Base-by-base conservation (phyloP, 1,139 yeast species). In the Geotrichum reessii region DNA sequence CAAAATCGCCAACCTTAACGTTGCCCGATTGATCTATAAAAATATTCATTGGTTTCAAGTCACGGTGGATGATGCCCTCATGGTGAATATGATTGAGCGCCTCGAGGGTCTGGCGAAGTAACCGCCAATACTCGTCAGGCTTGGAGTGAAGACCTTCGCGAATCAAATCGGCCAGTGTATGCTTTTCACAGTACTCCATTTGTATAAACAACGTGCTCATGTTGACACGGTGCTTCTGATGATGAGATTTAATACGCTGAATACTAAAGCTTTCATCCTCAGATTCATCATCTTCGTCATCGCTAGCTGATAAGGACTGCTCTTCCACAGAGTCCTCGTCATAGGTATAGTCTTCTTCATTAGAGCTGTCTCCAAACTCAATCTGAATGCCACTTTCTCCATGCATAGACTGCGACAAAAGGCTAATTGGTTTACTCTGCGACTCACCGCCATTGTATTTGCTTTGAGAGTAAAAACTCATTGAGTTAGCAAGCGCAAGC, bases 121-220 rank as follows among this genome's bases (percentile, higher is more conserved):
- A 74, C 61, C 97, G 77, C 97, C 97, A 95, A 67, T 91, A 92
- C 66, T 89, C 95, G 61, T 83, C 86, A 0, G 88, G 77, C 58
- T 87, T 82, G 9, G 76, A 76, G 6, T 86, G 87, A n/a, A 92
- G 76, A 0, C 91, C 92, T 63, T 87, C 95, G 52, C 82, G 82
- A 49, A 95, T 93, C 63, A 93, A 76, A 71, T 93, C 96, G 54
- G 82, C 81, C 46, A 95, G 74, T 0, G 99, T 93, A 61, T 89
- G 89, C 67, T 93, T 93, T 67, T 95, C 99, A 74, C 99, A 95
- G 69, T 93, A 95, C 71, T 95, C 99, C 99, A 95, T 95, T 69
- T 95, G 99, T 63, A 95, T 93, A 69, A 77, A 95, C 63, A 79
- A 77, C 50, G 80, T 92, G 74, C 82, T 83, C 66, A 75, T 74